These are phyloP conservation scores for Erysimum cheiri DNA, from an alignment of 441 rosid species.

Conservation along the genomic window DNA sequence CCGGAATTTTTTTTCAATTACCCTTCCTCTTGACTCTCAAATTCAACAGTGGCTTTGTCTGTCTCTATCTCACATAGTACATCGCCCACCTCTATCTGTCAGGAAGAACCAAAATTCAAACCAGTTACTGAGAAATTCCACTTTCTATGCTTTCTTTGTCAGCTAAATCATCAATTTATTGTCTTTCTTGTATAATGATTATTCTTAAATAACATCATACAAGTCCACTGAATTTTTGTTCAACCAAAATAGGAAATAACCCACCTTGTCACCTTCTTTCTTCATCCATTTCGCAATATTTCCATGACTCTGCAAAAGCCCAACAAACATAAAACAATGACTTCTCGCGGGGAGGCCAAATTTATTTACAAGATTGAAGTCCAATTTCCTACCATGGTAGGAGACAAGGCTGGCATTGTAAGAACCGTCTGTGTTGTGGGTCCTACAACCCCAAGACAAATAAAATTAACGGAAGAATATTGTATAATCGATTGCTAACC, in stretches of 20 bases:
- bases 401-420: conserved; percentile 97
- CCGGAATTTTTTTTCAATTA: conserved; percentile 25
- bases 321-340: conserved; percentile 40
- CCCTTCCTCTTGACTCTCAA: conserved; percentile 99
- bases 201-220: conserved; percentile 14
- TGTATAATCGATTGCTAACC: conserved; percentile 13
- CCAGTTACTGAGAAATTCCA: conserved; percentile 34
- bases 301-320: conserved; percentile 81
- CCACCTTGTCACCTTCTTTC: conserved; percentile 97
- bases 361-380: conserved; percentile 8
- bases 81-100: conserved; percentile 95
- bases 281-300: conserved; percentile 89
- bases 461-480: conserved; percentile 12
- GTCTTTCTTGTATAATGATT: conserved; percentile 4
- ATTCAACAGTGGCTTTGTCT: conserved; percentile 95
- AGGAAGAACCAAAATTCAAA: conserved; percentile 45
- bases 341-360: conserved; percentile 38
- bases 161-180: conserved; percentile 2
- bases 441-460: conserved; percentile 59
- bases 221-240: conserved; percentile 15
- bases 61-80: conserved; percentile 94
- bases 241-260: conserved; percentile 34
- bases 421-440: conserved; percentile 64
- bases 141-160: conserved; percentile 7
- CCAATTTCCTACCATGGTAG: conserved; percentile 76